Conservation (phyloP, 139 green algal species). For the Chlamydomonas incerta region DNA sequence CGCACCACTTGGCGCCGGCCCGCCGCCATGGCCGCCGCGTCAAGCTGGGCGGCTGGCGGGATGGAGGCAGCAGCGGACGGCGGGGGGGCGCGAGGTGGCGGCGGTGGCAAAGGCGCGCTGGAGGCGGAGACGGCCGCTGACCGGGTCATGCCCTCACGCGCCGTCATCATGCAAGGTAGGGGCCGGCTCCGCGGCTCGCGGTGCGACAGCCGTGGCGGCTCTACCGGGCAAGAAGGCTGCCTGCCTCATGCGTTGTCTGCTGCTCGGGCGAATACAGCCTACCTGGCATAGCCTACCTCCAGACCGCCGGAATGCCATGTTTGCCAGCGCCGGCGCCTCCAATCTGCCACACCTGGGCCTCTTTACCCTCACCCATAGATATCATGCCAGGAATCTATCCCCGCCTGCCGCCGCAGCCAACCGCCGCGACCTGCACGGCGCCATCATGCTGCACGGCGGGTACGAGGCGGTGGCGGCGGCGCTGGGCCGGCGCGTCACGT, state of each 20-base stretch:
- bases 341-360: too few species aligned
- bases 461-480: background rate
- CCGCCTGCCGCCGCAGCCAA: slow-evolving; percentile 13
- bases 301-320: background rate
- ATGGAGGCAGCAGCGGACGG: background rate
- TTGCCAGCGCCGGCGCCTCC: background rate
- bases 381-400: background rate
- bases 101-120: background rate
- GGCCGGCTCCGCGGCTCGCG: too few species aligned
- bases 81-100: background rate
- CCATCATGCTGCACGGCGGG: slow-evolving; percentile 8
- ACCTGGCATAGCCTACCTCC: too few species aligned
- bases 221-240: too few species aligned
- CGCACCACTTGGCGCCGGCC: slow-evolving; percentile 25
- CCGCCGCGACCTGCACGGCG: slow-evolving; percentile 21
- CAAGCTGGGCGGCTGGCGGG: background rate
- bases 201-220: too few species aligned
- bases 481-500: slow-evolving; percentile 13
- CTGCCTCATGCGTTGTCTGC: too few species aligned
- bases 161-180: background rate
- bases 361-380: background rate
- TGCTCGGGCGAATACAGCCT: too few species aligned
- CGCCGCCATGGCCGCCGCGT: background rate
- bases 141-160: slow-evolving; percentile 23
- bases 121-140: slow-evolving; percentile 13